phyloP scores from a whole-genome alignment of 2,329 filamentous ascomycete genomes.

The Diaporthe vexans region DNA sequence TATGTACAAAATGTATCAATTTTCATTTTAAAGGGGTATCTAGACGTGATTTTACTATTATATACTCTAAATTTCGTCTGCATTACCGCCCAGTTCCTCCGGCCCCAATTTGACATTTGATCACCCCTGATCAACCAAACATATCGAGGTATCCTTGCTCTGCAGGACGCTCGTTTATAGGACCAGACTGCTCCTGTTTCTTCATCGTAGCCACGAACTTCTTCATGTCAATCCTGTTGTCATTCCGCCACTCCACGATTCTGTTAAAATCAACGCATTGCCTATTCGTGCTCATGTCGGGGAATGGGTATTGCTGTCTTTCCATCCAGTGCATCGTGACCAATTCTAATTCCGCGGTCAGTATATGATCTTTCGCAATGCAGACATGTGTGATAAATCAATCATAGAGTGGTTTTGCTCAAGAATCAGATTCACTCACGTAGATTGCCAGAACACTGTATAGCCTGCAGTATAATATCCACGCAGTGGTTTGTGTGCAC shows the following conservation, averaged over 20 bases:
- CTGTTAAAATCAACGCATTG: conserved; percentile 53
- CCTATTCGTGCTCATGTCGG: conserved; percentile 52
- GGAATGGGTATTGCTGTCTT: conserved; percentile 49
- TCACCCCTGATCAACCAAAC: too few relatives aligned
- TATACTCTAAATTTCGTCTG: not conserved
- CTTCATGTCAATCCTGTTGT: conserved; percentile 44
- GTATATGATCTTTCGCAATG: not conserved
- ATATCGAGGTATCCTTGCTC: conserved; percentile 24
- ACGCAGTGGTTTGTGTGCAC: conserved; percentile 54
- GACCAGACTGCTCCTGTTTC: conserved; percentile 32
- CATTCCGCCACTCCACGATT: conserved; percentile 43
- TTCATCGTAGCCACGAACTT: conserved; percentile 44
- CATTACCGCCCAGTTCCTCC: too few relatives aligned
- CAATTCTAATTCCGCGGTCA: conserved; percentile 43
- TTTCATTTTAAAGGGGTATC: too few relatives aligned
- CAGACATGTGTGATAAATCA: too few relatives aligned
- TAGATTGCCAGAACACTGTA: conserved; percentile 52
- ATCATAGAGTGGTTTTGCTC: too few relatives aligned
- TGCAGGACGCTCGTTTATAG: conserved; percentile 1
- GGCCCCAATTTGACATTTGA: too few relatives aligned
- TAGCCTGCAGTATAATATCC: conserved; percentile 52
- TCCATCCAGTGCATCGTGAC: conserved; percentile 54
- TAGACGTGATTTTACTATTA: too few relatives aligned
- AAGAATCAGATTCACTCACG: not conserved
- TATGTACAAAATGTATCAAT: too few relatives aligned